These are phyloP conservation scores for Platanthera guangdongensis DNA, from an alignment of 106 monocot genomes.

Conservation along the genomic window DNA sequence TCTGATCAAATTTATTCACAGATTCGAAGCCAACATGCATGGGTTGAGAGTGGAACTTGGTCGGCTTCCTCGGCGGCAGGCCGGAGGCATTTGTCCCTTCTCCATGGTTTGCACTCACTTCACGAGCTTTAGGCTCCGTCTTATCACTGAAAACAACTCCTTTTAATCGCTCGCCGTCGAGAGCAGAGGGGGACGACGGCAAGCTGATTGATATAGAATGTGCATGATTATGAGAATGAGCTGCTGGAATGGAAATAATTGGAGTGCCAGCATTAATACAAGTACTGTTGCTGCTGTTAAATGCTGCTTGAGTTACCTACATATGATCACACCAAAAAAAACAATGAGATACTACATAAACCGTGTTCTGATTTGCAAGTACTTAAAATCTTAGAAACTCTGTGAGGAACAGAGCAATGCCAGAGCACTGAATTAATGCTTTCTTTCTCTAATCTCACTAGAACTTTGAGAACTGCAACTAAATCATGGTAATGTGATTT, in stretches of 20 bases:
- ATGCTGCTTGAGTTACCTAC: constrained; percentile 13
- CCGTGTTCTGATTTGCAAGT: neutral
- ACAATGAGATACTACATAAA: neutral
- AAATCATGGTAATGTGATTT: neutral
- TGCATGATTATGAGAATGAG: constrained; percentile 5
- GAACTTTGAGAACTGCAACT: neutral
- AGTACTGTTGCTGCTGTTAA: constrained; percentile 1
- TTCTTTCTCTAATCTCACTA: neutral
- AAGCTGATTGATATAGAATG: constrained; percentile 24
- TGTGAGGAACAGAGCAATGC: neutral
- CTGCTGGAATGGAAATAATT: neutral
- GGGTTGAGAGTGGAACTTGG: constrained; percentile 26
- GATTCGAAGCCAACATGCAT: neutral
- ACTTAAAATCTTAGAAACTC: neutral
- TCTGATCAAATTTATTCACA: neutral
- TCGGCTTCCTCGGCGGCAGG: neutral
- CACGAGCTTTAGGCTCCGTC: neutral
- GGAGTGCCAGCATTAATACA: neutral
- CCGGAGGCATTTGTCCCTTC: neutral
- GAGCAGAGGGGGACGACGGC: constrained; percentile 17
- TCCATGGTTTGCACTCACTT: neutral
- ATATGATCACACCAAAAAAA: neutral
- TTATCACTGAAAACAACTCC: neutral
- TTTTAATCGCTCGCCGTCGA: constrained; percentile 11
- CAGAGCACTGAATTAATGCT: neutral